Base-by-base conservation (phyloP, 352 stramenopile genomes). In the Albugo laibachii region DNA sequence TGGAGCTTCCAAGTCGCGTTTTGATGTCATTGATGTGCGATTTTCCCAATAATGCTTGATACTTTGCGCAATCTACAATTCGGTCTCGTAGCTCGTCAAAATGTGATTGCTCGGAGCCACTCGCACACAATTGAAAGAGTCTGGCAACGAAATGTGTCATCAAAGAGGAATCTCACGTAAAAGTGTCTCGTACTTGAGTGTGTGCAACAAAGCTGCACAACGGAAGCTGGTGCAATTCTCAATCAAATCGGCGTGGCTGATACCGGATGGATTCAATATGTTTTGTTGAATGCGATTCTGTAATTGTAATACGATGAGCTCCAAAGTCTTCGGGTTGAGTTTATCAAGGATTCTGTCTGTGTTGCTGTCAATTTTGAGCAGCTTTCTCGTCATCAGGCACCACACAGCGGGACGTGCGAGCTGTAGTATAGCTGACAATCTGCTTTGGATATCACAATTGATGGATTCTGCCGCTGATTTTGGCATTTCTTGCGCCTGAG, bases 191-290 rank as follows among this genome's bases (percentile, higher is more conserved):
- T 66, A 86, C 73, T 64, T 64, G 21, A 86, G 48, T 2, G 59
- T 65, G 46, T 86, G 73, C 11, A 86, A 51, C 68, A 69, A 86
- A 14, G 55, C 38, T 24, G 57, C 59, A 56, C 82, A 64, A 15
- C 70, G 70, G 53, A 82, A 75, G 43, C 58, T 78, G 8, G 48
- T 35, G 41, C 73, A 86, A 10, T 43, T 58, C 24, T 82, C 66
- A 16, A 67, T 48, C 42, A 81, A 70, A n/a, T 65, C 58, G 13
- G 65, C 53, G 10, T 63, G 60, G 39, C 64, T 56, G 11, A 58
- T 49, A 11, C 45, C 60, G 6, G 65, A 70, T 14, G 69, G 59
- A 18, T 81, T 78, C 13, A 56, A 16, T 24, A 57, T 74, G 47
- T 80, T 69, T 5, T 52, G 57, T 36, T 64, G 69, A 15, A 80